Evolutionary conservation across 331 rosid genomes (phyloP).

Genomic region (Malus hybrid): DNA sequence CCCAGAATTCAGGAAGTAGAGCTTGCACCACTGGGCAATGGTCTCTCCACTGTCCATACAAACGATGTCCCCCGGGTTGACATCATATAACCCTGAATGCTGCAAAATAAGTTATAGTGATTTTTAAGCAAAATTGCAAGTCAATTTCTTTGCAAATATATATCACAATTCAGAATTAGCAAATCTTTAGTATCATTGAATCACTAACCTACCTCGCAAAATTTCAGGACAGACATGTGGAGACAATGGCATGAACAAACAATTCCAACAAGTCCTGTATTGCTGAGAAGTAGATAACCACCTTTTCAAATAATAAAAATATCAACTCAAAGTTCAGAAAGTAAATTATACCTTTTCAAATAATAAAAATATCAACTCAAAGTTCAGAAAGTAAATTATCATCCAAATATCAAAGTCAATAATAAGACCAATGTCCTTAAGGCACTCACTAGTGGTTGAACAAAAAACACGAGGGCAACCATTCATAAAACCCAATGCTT

Average conservation of each 20-base stretch:
- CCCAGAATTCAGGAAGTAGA: slow-evolving; percentile 45
- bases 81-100: slow-evolving; percentile 54
- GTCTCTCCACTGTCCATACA: slow-evolving; percentile 55
- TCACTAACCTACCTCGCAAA: slow-evolving; percentile 52
- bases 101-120: slow-evolving; percentile 22
- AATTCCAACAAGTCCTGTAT: slow-evolving; percentile 66
- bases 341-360: slow-evolving; percentile 28
- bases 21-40: slow-evolving; percentile 48
- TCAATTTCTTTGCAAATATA: neutral
- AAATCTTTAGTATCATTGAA: neutral
- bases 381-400: slow-evolving; percentile 12
- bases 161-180: neutral
- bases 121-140: slow-evolving; percentile 3
- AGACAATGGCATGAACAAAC: slow-evolving; percentile 59
- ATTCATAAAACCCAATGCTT: slow-evolving; percentile 25
- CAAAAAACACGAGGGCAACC: slow-evolving; percentile 69
- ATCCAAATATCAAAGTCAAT: neutral
- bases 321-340: slow-evolving; percentile 21
- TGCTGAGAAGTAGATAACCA: slow-evolving; percentile 63
- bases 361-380: slow-evolving; percentile 17
- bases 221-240: slow-evolving; percentile 63
- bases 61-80: slow-evolving; percentile 51
- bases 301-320: slow-evolving; percentile 31
- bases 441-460: slow-evolving; percentile 45
- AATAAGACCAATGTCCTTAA: neutral